Evolutionary conservation across 495 filamentous ascomycete genomes (phyloP).

Genomic region (Chlorociboria aeruginascens): DNA sequence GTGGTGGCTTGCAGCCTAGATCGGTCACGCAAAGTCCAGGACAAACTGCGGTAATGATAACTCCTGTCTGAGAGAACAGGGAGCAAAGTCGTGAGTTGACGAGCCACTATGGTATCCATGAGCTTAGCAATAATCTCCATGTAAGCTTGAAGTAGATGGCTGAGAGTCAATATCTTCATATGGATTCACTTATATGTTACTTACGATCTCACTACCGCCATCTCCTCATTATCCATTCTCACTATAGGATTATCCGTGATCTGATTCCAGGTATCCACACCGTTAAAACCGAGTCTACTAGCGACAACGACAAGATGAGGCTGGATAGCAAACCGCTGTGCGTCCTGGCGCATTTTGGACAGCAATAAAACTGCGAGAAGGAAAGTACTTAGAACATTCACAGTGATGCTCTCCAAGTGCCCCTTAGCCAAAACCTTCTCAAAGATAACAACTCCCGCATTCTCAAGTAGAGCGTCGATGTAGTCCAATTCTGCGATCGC

Average conservation of each 20-base stretch:
- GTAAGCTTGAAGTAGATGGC: neutral
- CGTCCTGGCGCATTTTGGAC: conserved; percentile 3
- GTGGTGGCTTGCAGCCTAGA: neutral
- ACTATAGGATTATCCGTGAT: conserved; percentile 3
- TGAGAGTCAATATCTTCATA: too few species aligned
- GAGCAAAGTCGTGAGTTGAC: conserved; percentile 28
- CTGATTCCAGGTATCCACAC: neutral
- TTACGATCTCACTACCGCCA: conserved; percentile 1
- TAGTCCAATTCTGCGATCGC: neutral
- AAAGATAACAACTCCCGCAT: conserved; percentile 1
- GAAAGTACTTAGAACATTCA: conserved; percentile 8
- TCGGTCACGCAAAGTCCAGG: conserved; percentile 14
- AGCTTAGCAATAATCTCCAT: conserved; percentile 29
- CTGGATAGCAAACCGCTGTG: neutral
- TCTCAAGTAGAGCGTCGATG: conserved; percentile 7
- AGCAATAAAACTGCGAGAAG: conserved; percentile 10
- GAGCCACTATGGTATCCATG: conserved; percentile 31
- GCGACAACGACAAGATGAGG: neutral
- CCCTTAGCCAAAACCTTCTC: neutral
- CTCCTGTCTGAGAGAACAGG: conserved; percentile 11
- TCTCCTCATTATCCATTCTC: conserved; percentile 23
- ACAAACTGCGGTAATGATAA: conserved; percentile 35
- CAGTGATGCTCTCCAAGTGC: neutral
- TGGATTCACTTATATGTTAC: neutral
- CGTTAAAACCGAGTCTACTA: neutral